A percentile compares a stretch with the other conserved stretches of the same genome.
Conservation (phyloP, 2,329 filamentous ascomycete species). For the Stachybotrys chartarum region DNA sequence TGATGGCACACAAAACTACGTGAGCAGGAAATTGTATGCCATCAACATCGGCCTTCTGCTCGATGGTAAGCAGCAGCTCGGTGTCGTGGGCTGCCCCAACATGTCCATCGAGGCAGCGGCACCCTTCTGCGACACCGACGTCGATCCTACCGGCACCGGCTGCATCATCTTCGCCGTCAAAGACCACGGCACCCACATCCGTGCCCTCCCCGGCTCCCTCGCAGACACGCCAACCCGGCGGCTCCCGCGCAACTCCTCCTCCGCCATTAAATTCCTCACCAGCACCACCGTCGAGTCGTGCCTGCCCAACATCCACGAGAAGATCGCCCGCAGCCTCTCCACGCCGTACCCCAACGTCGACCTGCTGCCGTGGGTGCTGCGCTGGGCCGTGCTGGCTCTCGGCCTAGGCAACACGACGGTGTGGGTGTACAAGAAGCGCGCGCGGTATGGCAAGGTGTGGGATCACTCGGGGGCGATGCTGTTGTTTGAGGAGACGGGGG, state of each 20-base stretch:
- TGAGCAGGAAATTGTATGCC: slow-evolving; percentile 47
- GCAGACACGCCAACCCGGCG: slow-evolving; percentile 16
- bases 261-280: slow-evolving; percentile 37
- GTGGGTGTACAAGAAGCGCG: slow-evolving; percentile 46
- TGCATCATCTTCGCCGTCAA: slow-evolving; percentile 44
- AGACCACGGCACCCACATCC: slow-evolving; percentile 40
- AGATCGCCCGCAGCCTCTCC: slow-evolving; percentile 33
- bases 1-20: slow-evolving; percentile 51
- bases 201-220: slow-evolving; percentile 24
- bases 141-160: slow-evolving; percentile 36
- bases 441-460: slow-evolving; percentile 48
- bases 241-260: slow-evolving; percentile 18
- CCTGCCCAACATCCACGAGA: slow-evolving; percentile 37
- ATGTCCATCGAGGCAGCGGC: slow-evolving; percentile 29
- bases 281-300: slow-evolving; percentile 41
- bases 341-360: slow-evolving; percentile 40
- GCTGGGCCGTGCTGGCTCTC: slow-evolving; percentile 46
- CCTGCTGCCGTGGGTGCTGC: slow-evolving; percentile 49
- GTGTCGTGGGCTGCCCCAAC: slow-evolving; percentile 42
- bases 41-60: slow-evolving; percentile 49
- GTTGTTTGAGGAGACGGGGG: slow-evolving; percentile 49
- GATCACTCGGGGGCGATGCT: slow-evolving; percentile 55
- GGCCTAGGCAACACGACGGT: slow-evolving; percentile 46
- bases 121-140: slow-evolving; percentile 34
- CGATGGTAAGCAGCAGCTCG: slow-evolving; percentile 41